phyloP scores from a whole-genome alignment of 257 asterid species.

The Phtheirospermum japonicum region DNA sequence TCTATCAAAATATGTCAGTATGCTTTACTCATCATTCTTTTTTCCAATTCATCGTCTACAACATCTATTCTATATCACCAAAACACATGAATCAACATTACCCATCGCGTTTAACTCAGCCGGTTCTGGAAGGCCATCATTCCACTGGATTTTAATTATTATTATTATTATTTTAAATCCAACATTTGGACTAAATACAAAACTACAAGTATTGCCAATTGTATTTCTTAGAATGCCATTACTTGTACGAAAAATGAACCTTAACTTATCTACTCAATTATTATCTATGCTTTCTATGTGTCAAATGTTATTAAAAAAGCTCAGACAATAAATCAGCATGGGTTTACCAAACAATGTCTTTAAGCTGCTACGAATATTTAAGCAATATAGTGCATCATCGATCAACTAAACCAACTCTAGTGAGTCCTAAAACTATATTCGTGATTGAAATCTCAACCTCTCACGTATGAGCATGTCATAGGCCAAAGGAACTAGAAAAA shows the following conservation, averaged over 20 bases:
- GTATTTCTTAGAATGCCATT: not conserved
- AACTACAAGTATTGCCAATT: not conserved
- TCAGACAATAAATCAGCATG: not conserved
- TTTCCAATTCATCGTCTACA: not conserved
- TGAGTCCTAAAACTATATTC: too few species aligned
- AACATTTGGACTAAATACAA: not conserved
- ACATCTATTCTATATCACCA: not conserved
- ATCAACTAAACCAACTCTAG: not conserved
- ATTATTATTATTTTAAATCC: not conserved
- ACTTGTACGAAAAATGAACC: not conserved
- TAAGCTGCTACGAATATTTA: not conserved
- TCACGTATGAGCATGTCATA: not conserved
- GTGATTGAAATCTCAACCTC: too few species aligned
- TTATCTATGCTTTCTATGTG: not conserved
- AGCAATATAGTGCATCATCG: not conserved
- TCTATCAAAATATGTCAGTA: not conserved
- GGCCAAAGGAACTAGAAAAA: not conserved
- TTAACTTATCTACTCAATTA: not conserved
- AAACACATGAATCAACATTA: not conserved
- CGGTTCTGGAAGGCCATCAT: conserved; percentile 3
- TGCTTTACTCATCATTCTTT: conserved; percentile 3
- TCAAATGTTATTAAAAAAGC: not conserved
- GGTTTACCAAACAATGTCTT: not conserved
- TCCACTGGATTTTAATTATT: not conserved
- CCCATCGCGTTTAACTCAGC: not conserved